Base-by-base conservation (phyloP, 768 basidiomycete species). In the Lactifluus piperatus region DNA sequence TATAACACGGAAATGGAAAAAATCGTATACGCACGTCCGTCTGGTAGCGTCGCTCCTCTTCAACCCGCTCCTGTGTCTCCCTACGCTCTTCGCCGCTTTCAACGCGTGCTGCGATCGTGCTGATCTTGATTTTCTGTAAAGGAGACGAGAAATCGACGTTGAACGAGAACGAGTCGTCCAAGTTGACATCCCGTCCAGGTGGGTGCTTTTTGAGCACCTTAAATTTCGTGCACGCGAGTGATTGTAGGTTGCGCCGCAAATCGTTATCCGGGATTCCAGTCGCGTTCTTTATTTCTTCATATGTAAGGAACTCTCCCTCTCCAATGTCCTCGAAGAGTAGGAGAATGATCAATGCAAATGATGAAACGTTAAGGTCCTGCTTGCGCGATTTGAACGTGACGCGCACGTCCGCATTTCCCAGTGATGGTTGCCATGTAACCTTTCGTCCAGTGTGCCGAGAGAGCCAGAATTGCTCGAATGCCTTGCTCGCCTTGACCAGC, bases 291-390 rank as follows among this genome's bases (percentile, higher is more conserved):
- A 99, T 89, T 62, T 97, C 92, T 64, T 82, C 72, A 65, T 93
- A 97, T 5, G 84, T 83, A 59, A 99, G 69, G 65, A 81, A 79
- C 34, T 91, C 86, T 16, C 79, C 83, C 0, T 86, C 82, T 1
- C 67, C 73, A 32, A 88, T 65, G 49, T 84, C 76, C 70, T 94
- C 89, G 58, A 98, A 99, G 24, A 95, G 79, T 34, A 95, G 76
- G 2, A 99, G 76, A 59, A 98, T 86, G 49, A 94, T 84, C 65
- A 94, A 69, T 8, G 88, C 91, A 62, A 88, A 85, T 2, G 97
- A 97, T 3, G 94, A 85, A 1, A 98, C 86, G 68, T 94, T 98
- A 54, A 99, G 70, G 67, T 99, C 97, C 66, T 97, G 92, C 52
- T 77, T 83, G 66, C 82, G 75, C 8, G 78, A 69, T 66, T 88